phyloP scores from a whole-genome alignment of 352 stramenopile genomes.

The Plasmopara muralis region DNA sequence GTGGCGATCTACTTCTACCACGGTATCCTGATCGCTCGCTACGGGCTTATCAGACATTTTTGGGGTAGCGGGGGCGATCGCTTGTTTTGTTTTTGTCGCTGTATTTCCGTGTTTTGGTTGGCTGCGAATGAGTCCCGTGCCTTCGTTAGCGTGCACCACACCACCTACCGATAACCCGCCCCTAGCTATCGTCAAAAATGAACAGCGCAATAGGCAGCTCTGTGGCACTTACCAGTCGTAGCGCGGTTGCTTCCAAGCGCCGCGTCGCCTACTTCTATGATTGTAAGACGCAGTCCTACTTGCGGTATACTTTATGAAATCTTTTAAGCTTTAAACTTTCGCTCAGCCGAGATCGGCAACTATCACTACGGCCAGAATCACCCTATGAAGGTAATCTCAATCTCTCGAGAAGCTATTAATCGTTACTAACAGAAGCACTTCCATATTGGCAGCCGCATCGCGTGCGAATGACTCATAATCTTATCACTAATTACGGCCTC shows the following conservation, averaged over 20 bases:
- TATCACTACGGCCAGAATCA: constrained; percentile 97
- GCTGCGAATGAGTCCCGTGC: constrained; percentile 13
- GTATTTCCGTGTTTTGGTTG: constrained; percentile 17
- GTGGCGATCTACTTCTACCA: constrained; percentile 56
- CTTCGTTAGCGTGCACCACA: constrained; percentile 8
- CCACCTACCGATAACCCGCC: constrained; percentile 3
- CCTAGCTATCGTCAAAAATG: constrained; percentile 18
- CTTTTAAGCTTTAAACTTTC: neutral
- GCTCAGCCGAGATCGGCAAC: constrained; percentile 95
- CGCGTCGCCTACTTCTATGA: constrained; percentile 89
- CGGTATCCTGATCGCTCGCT: constrained; percentile 31
- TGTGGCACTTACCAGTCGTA: constrained; percentile 23
- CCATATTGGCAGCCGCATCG: constrained; percentile 88
- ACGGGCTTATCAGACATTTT: constrained; percentile 40
- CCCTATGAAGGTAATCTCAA: constrained; percentile 70
- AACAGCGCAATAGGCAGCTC: constrained; percentile 29
- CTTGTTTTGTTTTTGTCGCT: constrained; percentile 10
- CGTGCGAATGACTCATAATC: constrained; percentile 98
- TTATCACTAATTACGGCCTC: constrained; percentile 99
- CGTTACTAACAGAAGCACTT: neutral
- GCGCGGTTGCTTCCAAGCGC: constrained; percentile 47
- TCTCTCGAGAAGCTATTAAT: neutral
- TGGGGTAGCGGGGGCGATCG: neutral
- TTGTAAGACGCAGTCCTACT: constrained; percentile 30
- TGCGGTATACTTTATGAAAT: too few species aligned